Evolutionary conservation across 148 eudicot species (phyloP), one percentile per base, ranked within the genome.

Genomic region (Spergularia marina): DNA sequence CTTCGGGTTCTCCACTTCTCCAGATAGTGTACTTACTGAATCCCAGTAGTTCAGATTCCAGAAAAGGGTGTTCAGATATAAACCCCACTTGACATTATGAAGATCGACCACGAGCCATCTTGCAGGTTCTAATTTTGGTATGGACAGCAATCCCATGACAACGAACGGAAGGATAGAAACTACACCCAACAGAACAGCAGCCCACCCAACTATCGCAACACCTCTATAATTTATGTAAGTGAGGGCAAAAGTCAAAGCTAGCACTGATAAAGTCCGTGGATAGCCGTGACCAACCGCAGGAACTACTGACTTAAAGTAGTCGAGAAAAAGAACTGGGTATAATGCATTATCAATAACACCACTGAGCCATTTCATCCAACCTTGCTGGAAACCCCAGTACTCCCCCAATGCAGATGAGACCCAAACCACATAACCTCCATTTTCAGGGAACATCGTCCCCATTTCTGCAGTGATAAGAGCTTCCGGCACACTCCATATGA

Each of bases 1-100:
- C 80, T 81, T 89, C 11, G 92, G 92, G 79, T 87, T 89, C 44
- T 89, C 84, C 21, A 89, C 90, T 76, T 89, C 92, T 30, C 92
- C 92, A 12, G 87, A 83, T 6, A 89, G 83, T 44, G 92, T 89
- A 79, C 92, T 89, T 12, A 89, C 68, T 15, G 90, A 85, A 67
- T 89, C 92, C 90, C 92, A 89, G 68, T 89, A 89, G 78, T 89
- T 89, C 74, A 89, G 82, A 74, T 89, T 89, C 92, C 92, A 89
- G 55, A 89, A 89, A 21, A 89, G 90, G 0, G 88, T 86, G 82
- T 89, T 87, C 8, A 89, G 78, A 58, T 89, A 89, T 80, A 86
- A 75, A 61, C 86, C 84, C 92, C 92, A 89, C 34, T 89, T 80
- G 12, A 89, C 88, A 70, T 74, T 65, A 57, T 73, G 76, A 53